These are phyloP conservation scores for Cercospora sojina DNA, from an alignment of 2,329 filamentous ascomycete species.

Conservation along the genomic window DNA sequence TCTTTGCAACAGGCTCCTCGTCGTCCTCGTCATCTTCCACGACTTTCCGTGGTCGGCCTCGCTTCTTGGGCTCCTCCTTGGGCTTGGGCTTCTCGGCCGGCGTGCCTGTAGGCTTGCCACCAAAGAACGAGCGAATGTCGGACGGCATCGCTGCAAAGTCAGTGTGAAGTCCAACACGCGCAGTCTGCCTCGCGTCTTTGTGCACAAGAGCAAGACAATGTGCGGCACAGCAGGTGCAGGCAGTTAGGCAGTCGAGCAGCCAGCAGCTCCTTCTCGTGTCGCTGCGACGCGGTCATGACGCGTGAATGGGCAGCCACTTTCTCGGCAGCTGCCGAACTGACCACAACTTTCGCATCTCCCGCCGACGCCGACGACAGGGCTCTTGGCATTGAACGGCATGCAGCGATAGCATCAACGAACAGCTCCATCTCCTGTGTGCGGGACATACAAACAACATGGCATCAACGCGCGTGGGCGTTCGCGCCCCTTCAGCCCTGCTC, in stretches of 20 bases:
- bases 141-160: slow-evolving; percentile 64
- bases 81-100: slow-evolving; percentile 38
- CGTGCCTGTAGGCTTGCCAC: slow-evolving; percentile 65
- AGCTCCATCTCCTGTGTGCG: background rate
- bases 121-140: slow-evolving; percentile 91
- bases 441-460: background rate
- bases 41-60: slow-evolving; percentile 60
- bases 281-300: slow-evolving; percentile 11
- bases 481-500: slow-evolving; percentile 26
- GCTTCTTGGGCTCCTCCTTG: slow-evolving; percentile 46
- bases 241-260: background rate
- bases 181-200: background rate
- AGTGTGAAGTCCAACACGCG: background rate
- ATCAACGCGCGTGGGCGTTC: slow-evolving; percentile 8
- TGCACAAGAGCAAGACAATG: background rate
- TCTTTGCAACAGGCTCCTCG: slow-evolving; percentile 28
- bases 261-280: slow-evolving; percentile 1
- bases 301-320: slow-evolving; percentile 3
- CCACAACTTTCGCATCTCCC: slow-evolving; percentile 1
- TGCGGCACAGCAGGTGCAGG: background rate
- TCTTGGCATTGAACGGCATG: background rate
- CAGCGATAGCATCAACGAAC: background rate
- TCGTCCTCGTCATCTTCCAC: slow-evolving; percentile 77
- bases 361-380: background rate
- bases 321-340: background rate